Percentiles rank a stretch among this genome's conserved stretches.
These are phyloP conservation scores for Daldinia vernicosa DNA, from an alignment of 495 filamentous ascomycete genomes.

Conservation along the genomic window DNA sequence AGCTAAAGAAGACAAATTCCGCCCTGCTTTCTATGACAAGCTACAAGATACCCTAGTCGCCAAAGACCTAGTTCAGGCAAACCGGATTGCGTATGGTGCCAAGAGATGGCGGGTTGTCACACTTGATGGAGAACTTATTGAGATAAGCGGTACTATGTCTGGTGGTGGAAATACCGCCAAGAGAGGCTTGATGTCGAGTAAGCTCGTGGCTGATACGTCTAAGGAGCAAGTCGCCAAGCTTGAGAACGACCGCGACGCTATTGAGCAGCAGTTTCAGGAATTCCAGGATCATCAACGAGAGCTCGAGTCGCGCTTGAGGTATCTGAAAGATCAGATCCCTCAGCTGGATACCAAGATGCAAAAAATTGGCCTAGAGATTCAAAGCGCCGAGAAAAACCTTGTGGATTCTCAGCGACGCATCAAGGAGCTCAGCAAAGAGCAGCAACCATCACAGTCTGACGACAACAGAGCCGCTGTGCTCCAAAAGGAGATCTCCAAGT, in stretches of 20 bases:
- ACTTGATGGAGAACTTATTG: conserved; percentile 91
- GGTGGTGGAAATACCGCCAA: conserved; percentile 91
- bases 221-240: conserved; percentile 89
- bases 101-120: conserved; percentile 96
- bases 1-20: conserved; percentile 84
- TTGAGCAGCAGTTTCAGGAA: conserved; percentile 80
- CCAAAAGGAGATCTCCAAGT: conserved; percentile 76
- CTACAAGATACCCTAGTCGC: conserved; percentile 94
- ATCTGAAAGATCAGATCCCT: conserved; percentile 83
- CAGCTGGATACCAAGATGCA: conserved; percentile 88
- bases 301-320: conserved; percentile 74
- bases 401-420: conserved; percentile 83
- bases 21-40: conserved; percentile 92
- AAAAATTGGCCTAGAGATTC: conserved; percentile 88
- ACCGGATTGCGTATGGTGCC: conserved; percentile 93
- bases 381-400: conserved; percentile 84
- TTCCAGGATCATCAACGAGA: conserved; percentile 83
- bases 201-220: conserved; percentile 82
- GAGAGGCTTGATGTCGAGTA: conserved; percentile 93
- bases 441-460: conserved; percentile 81
- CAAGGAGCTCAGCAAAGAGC: conserved; percentile 80
- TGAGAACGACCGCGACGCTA: conserved; percentile 82
- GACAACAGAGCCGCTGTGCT: conserved; percentile 73
- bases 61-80: conserved; percentile 89
- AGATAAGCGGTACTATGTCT: conserved; percentile 97